Evolutionary conservation across 495 filamentous ascomycete species (phyloP), one percentile per base, ranked within the genome.

Genomic region (Paragyromitra xinjiangensis): DNA sequence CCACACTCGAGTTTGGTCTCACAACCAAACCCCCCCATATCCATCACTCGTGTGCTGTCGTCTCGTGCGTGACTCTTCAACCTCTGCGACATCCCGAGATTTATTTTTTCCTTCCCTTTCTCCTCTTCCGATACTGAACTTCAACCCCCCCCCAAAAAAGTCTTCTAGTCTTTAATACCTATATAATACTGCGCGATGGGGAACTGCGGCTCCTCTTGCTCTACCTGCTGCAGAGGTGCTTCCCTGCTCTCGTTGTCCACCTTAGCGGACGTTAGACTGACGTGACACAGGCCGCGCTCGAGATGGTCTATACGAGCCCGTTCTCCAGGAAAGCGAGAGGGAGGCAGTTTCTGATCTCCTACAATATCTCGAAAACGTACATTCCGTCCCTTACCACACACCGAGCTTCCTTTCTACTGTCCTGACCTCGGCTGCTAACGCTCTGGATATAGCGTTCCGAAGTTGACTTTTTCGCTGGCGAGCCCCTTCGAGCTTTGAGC

Each of bases 391-490:
- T 61, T 66, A 39, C 78, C 48, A 40, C 71, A 40, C 71, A 42
- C 34, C 48, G 19, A 44, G 67, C 53, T 45, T 14, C 53, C 2
- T 26, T 29, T 16, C 11, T 59, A 24, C 67, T 75, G 16, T 55
- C 69, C 19, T 68, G 50, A 59, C 61, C n/a, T 59, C 58, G 24
- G 66, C 48, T 81, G 72, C 82, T 79, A 75, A 83, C 34, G 7
- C 40, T 53, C 34, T 62, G 61, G 63, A 82, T 78, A 82, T 85
- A 98, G 95, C 90, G 94, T 81, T 90, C 90, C 66, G 96, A 98
- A 82, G 97, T 94, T 78, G 94, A 99, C 83, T 99, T 99, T 89
- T 99, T 99, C 85, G 90, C 92, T 29, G 95, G 95, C 84, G 94
- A 97, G 81, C 95, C 95, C n/a, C 90, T 99, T 73, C 92, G 91